Base-by-base conservation (phyloP, 140 eudicot species). In the Senecio squalidus region DNA sequence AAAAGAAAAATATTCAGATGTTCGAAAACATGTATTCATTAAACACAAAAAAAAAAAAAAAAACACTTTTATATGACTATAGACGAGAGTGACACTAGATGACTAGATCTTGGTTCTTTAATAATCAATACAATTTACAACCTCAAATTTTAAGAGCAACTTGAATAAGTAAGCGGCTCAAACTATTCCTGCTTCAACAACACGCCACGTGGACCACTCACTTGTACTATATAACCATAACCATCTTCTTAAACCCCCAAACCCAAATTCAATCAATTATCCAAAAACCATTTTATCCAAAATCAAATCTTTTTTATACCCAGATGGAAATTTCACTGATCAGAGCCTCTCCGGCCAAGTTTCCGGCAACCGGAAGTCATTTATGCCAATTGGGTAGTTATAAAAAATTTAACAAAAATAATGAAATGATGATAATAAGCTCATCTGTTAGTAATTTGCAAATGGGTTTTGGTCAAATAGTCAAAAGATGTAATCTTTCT, bases 351-450 rank as follows among this genome's bases (percentile, higher is more conserved):
- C n/a, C n/a, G n/a, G 43, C 15, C 43, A 36, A 36, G 43, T 9
- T 78, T 45, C 76, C 95, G 17, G 62, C 74, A 30, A 72, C 71
- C 14, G 72, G 65, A 54, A 71, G 69, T 39, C 70, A 64, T 0
- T 5, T 39, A 16, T 16, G 52, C 51, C 83, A 72, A 13, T 27
- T 68, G 15, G 71, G 75, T 36, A 41, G 6, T 18, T 28, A 22
- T 46, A 58, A 40, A 13, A 18, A n/a, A n/a, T n/a, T 9, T 41
- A 48, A 48, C 47, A 63, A 25, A 22, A 67, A 69, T 28, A 39
- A 55, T 62, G 66, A 21, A 60, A 56, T 58, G 13, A 36, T 33
- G 64, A 36, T 9, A n/a, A 9, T 36, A 56, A 28, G n/a, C 48
- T 41, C 47, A 23, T 16, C 53, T 48, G 10, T 14, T 27, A 8